These are phyloP conservation scores for Arthrobotrys sinensis DNA, from an alignment of 2,329 filamentous ascomycete species.

Conservation along the genomic window DNA sequence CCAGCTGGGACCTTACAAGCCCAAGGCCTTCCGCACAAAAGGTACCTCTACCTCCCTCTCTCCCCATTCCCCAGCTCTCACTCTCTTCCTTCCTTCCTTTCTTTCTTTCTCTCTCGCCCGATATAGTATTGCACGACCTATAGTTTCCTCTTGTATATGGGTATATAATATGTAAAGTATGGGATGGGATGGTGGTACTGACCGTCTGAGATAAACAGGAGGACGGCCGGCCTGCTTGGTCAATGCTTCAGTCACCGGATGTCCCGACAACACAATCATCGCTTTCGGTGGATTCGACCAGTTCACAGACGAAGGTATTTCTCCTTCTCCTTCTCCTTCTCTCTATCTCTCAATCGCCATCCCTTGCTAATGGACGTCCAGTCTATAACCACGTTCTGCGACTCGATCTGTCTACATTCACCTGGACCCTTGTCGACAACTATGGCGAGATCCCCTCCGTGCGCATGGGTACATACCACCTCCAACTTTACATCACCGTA, in stretches of 20 bases:
- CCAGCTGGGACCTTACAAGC: constrained; percentile 37
- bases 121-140: neutral
- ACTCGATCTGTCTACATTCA: constrained; percentile 86
- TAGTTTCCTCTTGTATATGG: too few relatives aligned
- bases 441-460: constrained; percentile 98
- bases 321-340: constrained; percentile 4
- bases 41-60: constrained; percentile 16
- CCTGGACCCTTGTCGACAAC: constrained; percentile 97
- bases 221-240: constrained; percentile 89
- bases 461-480: constrained; percentile 81
- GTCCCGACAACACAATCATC: constrained; percentile 96
- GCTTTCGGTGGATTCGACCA: constrained; percentile 99
- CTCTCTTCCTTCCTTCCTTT: too few relatives aligned
- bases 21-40: constrained; percentile 51
- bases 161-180: neutral
- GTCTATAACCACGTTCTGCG: constrained; percentile 97
- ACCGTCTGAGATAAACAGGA: constrained; percentile 48
- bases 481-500: neutral
- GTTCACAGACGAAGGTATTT: constrained; percentile 88
- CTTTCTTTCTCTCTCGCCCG: neutral
- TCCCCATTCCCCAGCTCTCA: neutral
- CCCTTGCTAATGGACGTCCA: constrained; percentile 63
- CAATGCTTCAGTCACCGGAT: constrained; percentile 99
- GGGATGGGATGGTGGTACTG: constrained; percentile 9
- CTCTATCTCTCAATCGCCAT: constrained; percentile 26